phyloP scores from a whole-genome alignment of 2,329 filamentous ascomycete species.

The Fusarium tanahbumbuense region DNA sequence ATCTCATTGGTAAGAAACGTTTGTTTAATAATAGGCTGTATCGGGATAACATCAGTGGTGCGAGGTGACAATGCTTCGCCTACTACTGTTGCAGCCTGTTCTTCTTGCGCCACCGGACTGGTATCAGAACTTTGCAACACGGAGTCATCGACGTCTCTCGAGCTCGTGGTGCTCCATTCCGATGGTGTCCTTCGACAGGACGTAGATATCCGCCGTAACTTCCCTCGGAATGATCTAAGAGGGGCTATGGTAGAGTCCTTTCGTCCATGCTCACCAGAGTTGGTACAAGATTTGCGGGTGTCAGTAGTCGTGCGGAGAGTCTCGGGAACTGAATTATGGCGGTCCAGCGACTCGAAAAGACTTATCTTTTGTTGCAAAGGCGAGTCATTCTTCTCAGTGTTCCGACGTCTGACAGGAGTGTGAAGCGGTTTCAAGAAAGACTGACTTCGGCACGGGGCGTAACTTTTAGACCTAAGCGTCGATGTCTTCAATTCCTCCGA shows the following conservation, averaged over 20 bases:
- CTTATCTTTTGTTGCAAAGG: conserved; percentile 48
- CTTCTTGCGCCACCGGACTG: neutral
- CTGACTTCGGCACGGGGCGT: neutral
- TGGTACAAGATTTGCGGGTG: neutral
- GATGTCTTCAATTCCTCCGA: neutral
- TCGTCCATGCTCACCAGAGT: neutral
- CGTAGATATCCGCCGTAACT: conserved; percentile 38
- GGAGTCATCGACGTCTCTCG: neutral
- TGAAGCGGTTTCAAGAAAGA: neutral
- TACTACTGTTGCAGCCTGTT: neutral
- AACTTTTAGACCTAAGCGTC: conserved; percentile 11
- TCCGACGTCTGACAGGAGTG: conserved; percentile 3
- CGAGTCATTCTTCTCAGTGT: conserved; percentile 23
- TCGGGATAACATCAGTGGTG: conserved; percentile 14
- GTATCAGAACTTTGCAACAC: neutral
- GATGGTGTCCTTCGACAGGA: conserved; percentile 34
- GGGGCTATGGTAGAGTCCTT: conserved; percentile 2
- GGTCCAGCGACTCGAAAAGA: conserved; percentile 47
- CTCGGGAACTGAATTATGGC: neutral
- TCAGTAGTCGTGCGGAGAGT: neutral
- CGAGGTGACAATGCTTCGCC: conserved; percentile 8
- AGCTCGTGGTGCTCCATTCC: conserved; percentile 34
- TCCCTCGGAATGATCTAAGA: conserved; percentile 19
- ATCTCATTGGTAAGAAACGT: conserved; percentile 18
- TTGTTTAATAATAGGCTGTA: conserved; percentile 13